Conservation (phyloP, 1,284 basidiomycete species). For the Fomitopsis schrenkii region DNA sequence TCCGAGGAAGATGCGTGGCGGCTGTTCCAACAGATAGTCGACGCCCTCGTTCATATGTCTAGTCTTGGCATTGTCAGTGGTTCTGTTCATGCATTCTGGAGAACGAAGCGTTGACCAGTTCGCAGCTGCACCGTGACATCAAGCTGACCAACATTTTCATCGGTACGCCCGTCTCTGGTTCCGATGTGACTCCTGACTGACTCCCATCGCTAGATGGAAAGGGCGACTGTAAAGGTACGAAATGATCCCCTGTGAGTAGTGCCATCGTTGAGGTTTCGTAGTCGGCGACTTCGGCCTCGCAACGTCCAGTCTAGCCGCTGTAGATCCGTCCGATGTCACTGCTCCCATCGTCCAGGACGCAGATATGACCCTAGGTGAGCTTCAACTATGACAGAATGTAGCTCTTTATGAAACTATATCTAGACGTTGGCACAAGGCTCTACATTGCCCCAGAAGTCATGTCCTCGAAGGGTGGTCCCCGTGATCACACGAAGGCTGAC, state of each 20-base stretch:
- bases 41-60: constrained; percentile 90
- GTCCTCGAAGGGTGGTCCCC: constrained; percentile 56
- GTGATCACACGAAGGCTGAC: constrained; percentile 84
- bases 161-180: constrained; percentile 35
- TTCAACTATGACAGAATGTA: neutral
- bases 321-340: constrained; percentile 64
- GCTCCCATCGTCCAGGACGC: constrained; percentile 43
- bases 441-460: constrained; percentile 92
- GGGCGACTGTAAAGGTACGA: constrained; percentile 81
- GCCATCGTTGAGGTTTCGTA: constrained; percentile 14
- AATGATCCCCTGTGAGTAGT: neutral
- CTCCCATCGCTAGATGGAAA: constrained; percentile 57
- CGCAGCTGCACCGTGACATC: constrained; percentile 84
- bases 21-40: constrained; percentile 88
- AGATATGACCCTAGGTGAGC: constrained; percentile 74
- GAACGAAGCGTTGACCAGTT: constrained; percentile 5
- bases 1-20: constrained; percentile 86
- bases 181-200: neutral
- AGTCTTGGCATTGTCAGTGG: constrained; percentile 72
- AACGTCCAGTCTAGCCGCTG: constrained; percentile 76
- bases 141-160: constrained; percentile 93
- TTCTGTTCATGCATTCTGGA: neutral
- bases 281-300: constrained; percentile 94
- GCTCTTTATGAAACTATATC: neutral
- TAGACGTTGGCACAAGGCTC: constrained; percentile 87